phyloP scores from a whole-genome alignment of 768 basidiomycete genomes.

The Russula earlei region DNA sequence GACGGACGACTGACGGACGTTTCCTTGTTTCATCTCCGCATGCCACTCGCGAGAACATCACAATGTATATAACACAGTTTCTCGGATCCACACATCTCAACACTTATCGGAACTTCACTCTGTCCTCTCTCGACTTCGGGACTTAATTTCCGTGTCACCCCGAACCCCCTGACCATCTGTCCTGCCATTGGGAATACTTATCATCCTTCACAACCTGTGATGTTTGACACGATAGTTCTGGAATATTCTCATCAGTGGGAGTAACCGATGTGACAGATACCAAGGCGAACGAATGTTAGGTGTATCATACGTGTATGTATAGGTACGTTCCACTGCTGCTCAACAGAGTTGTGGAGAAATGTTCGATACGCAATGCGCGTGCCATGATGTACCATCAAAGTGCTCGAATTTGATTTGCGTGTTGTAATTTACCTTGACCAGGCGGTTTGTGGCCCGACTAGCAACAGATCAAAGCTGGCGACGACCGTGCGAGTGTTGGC shows the following conservation, averaged over 20 bases:
- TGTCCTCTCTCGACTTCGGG: constrained; percentile 3
- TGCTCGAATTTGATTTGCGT: neutral
- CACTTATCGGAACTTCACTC: constrained; percentile 1
- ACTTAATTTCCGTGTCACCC: constrained; percentile 12
- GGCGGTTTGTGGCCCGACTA: neutral
- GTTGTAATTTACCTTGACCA: neutral
- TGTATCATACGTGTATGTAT: too few species aligned
- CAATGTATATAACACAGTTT: constrained; percentile 12
- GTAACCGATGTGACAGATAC: constrained; percentile 7
- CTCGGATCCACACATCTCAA: constrained; percentile 1
- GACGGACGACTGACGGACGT: neutral
- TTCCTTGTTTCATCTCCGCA: constrained; percentile 15
- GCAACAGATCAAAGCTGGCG: too few species aligned
- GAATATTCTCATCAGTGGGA: constrained; percentile 9
- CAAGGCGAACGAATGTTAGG: constrained; percentile 5
- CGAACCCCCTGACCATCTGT: neutral
- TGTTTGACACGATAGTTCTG: constrained; percentile 3
- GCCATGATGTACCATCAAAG: too few species aligned
- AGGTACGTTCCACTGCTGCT: constrained; percentile 1
- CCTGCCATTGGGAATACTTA: neutral
- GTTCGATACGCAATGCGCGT: too few species aligned
- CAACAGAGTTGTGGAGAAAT: neutral
- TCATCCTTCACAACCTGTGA: constrained; percentile 2
- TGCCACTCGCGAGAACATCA: constrained; percentile 12
- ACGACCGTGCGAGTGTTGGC: too few species aligned